Percentiles rank a stretch among this genome's conserved stretches.
Evolutionary conservation across 257 asterid genomes (phyloP).

Genomic region (Solanum appendiculatum): DNA sequence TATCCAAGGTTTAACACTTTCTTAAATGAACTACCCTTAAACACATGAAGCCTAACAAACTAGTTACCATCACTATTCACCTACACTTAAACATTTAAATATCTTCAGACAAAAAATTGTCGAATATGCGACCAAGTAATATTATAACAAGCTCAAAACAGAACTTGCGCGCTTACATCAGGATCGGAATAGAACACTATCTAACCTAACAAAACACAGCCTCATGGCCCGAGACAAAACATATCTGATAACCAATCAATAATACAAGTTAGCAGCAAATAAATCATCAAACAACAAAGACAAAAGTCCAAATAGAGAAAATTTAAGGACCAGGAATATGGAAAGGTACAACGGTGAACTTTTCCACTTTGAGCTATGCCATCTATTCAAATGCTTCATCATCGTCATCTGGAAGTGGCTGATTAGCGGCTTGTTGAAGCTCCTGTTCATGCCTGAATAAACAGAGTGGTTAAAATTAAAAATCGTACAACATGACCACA

Average conservation of each 20-base stretch:
- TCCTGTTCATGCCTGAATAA: conserved; percentile 8
- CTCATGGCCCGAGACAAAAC: not conserved
- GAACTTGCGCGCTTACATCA: not conserved
- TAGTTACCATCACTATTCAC: not conserved
- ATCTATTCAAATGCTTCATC: conserved; percentile 52
- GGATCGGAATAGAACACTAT: not conserved
- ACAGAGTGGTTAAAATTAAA: not conserved
- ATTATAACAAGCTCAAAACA: not conserved
- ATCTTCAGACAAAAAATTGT: not conserved
- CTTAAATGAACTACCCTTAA: too few species aligned
- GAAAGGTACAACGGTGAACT: not conserved
- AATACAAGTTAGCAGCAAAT: not conserved
- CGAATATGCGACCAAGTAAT: not conserved
- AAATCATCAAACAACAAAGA: not conserved
- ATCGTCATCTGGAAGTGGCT: conserved; percentile 79
- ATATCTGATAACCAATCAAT: not conserved
- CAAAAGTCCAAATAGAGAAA: not conserved
- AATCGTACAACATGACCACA: not conserved
- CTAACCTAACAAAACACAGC: not conserved
- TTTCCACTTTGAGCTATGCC: not conserved
- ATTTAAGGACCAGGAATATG: not conserved
- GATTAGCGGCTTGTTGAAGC: conserved; percentile 25
- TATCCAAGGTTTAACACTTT: too few species aligned
- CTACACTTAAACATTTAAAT: not conserved
- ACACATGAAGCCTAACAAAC: too few species aligned